Base-by-base conservation (phyloP, 2,329 filamentous ascomycete genomes). In the Purpureocillium takamizusanense region DNA sequence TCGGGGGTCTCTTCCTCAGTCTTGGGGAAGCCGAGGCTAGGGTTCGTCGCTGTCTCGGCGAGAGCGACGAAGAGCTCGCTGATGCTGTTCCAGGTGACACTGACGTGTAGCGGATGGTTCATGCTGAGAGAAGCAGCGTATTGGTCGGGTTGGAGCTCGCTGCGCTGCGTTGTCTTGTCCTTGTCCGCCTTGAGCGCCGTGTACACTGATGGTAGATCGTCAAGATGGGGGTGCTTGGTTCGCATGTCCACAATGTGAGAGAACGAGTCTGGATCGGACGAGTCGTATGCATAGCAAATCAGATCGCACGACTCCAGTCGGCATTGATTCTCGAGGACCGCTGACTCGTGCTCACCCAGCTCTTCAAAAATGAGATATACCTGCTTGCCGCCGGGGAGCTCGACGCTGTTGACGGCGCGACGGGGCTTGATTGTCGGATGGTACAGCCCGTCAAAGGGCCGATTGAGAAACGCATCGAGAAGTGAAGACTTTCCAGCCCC, bases 321-420 rank as follows among this genome's bases (percentile, higher is more conserved):
- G 33, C 80, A 76, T 53, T 82, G 80, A 55, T 98, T 98, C 40
- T 97, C 92, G 3, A 98, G 69, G 39, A 97, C 88, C 11, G 92
- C 92, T 0, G 87, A 84, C 59, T 97, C 92, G n/a, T 95, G 70
- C 60, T 97, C 88, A 27, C 92, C 92, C 1, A 97, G 80, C 61
- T 98, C 92, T 54, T 95, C 86, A 17, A 97, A 71, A 42, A 98
- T 97, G 27, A 98, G 72, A 56, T 98, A 97, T 59, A 89, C 94
- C 62, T 98, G 92, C 59, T 94, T 95, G 37, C 92, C 92, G 9
- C 92, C 92, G 33, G 87, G 88, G 1, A 98, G 75, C 57, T 98
- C 92, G 14, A 98, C 92, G 41, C 86, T 95, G 58, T 98, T 97
- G 47, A 98, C 92, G 0, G 88, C 89, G 4, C 86, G 85, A 10